These are phyloP conservation scores for Alternaria gaisen DNA, from an alignment of 2,329 filamentous ascomycete genomes.

Conservation along the genomic window DNA sequence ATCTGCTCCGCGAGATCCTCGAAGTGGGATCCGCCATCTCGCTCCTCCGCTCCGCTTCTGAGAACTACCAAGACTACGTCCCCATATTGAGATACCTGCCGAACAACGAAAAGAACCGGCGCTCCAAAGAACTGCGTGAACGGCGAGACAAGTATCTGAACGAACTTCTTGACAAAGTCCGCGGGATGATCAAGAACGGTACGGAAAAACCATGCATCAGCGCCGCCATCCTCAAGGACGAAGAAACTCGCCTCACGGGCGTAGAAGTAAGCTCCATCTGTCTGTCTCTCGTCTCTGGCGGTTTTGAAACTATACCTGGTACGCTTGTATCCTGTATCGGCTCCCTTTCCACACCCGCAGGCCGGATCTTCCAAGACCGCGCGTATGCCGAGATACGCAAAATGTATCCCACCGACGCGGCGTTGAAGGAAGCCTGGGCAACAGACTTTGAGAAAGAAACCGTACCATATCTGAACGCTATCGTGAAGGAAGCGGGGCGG, in stretches of 20 bases:
- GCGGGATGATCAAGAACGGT: conserved; percentile 61
- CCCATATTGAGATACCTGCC: conserved; percentile 61
- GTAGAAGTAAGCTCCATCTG: conserved; percentile 65
- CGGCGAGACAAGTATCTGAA: conserved; percentile 62
- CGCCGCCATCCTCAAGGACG: conserved; percentile 63
- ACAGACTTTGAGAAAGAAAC: conserved; percentile 57
- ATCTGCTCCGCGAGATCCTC: conserved; percentile 61
- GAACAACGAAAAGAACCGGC: conserved; percentile 60
- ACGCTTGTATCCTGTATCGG: conserved; percentile 63
- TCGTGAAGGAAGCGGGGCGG: conserved; percentile 62
- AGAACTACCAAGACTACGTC: conserved; percentile 65
- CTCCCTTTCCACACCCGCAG: conserved; percentile 58
- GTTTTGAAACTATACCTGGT: conserved; percentile 64
- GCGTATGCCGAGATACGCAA: conserved; percentile 63
- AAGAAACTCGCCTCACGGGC: conserved; percentile 62
- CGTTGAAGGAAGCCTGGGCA: conserved; percentile 59
- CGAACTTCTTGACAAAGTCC: conserved; percentile 59
- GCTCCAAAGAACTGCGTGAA: conserved; percentile 45
- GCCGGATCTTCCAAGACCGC: conserved; percentile 62
- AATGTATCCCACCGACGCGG: conserved; percentile 51
- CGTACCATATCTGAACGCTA: conserved; percentile 59
- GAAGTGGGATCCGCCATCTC: conserved; percentile 63
- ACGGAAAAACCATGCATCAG: conserved; percentile 65
- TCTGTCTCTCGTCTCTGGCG: conserved; percentile 62
- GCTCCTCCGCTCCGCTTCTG: conserved; percentile 60